Evolutionary conservation across 306 rosid species (phyloP).

Genomic region (Fragaria nilgerrensis): DNA sequence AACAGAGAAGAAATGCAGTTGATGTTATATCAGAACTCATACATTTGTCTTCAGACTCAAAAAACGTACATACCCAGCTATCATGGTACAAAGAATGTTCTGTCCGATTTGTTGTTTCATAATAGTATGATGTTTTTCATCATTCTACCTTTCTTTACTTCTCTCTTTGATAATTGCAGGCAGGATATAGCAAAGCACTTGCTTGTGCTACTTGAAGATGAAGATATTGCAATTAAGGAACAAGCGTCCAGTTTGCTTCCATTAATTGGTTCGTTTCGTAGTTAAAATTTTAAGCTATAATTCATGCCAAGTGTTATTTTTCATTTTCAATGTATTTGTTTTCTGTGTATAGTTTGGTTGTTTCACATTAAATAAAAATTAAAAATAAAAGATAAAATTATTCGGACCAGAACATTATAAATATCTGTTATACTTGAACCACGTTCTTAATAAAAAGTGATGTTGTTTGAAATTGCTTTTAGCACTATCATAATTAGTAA

Average conservation of each 20-base stretch:
- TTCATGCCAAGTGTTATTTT: background rate
- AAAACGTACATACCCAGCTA: slow-evolving; percentile 36
- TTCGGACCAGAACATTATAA: no score
- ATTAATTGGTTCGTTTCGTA: slow-evolving; percentile 53
- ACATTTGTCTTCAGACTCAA: slow-evolving; percentile 43
- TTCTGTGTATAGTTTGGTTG: background rate
- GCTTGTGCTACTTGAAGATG: slow-evolving; percentile 77
- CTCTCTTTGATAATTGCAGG: slow-evolving; percentile 43
- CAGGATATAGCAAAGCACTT: slow-evolving; percentile 56
- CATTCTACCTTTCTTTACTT: background rate
- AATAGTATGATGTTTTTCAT: background rate
- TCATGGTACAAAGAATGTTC: slow-evolving; percentile 47
- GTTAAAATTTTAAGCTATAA: background rate
- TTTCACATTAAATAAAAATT: background rate
- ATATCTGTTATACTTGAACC: background rate
- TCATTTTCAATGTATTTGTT: background rate
- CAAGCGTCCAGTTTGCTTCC: slow-evolving; percentile 71
- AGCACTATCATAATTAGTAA: background rate
- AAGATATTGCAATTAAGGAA: slow-evolving; percentile 55
- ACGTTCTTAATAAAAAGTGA: background rate
- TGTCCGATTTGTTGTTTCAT: slow-evolving; percentile 8
- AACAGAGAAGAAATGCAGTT: slow-evolving; percentile 79
- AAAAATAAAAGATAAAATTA: background rate
- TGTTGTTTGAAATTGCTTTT: slow-evolving; percentile 1
- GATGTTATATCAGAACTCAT: slow-evolving; percentile 74